Evolutionary conservation across 2,329 filamentous ascomycete genomes (phyloP), one percentile per base, ranked within the genome.

Genomic region (Ceratocystis colombiana): DNA sequence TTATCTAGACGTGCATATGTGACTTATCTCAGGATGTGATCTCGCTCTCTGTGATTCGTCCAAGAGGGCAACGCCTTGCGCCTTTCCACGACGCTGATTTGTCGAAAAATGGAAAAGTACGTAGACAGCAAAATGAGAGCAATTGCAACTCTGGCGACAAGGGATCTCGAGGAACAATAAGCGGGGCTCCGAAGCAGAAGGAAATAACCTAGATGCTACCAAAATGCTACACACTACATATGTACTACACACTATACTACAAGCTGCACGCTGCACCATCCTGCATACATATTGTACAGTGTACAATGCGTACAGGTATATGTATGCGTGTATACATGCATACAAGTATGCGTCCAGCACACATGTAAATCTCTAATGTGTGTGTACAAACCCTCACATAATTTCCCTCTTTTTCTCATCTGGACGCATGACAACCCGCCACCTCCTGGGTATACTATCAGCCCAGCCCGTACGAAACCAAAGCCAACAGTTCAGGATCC

Each of bases 131-230:
- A 62, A 17, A n/a, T 15, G 20, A 62, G 28, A 41, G 45, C 61
- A 62, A 48, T 20, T 62, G 41, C 61, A 46, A 62, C 41, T 59
- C 22, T 7, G 6, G 33, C 55, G 12, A 59, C 17, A 59, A 59
- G 55, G 37, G 55, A 59, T 59, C 17, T 33, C 55, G 55, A 59
- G 55, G 55, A 59, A 59, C 55, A 59, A 59, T 59, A 59, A 59
- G 55, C 55, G 55, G 55, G 55, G 25, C 55, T 59, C 15, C 8
- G 28, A 59, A 33, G 28, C 28, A 59, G 28, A 59, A 59, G 55
- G 55, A 30, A 59, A 59, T 7, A 59, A 59, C 55, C 55, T 37
- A 59, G n/a, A 53, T 53, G 48, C n/a, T 12, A 53, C n/a, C 48
- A 10, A 53, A 41, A 37, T 10, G 8, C 7, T 37, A n/a, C 46